phyloP scores from a whole-genome alignment of 148 eudicot species.

The Simmondsia chinensis region DNA sequence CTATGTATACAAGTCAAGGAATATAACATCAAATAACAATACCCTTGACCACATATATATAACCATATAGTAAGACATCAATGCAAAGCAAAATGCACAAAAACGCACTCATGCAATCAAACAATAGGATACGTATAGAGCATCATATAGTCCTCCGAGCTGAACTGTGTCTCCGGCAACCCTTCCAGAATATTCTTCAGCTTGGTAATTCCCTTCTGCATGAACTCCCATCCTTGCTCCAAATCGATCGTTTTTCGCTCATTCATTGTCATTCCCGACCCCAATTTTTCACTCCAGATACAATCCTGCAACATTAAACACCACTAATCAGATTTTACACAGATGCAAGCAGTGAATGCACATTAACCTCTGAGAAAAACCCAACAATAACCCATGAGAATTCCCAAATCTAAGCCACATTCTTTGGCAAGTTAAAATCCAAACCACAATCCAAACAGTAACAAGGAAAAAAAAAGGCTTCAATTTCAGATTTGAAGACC shows the following conservation, averaged over 20 bases:
- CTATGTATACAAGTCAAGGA: slow-evolving; percentile 10
- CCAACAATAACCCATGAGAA: too few species aligned
- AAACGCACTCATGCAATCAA: neutral
- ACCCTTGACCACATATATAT: neutral
- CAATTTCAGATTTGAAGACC: too few species aligned
- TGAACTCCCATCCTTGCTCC: slow-evolving; percentile 25
- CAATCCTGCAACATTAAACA: too few species aligned
- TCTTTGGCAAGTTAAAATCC: too few species aligned
- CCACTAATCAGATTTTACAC: too few species aligned
- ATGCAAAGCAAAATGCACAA: neutral
- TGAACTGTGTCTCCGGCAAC: slow-evolving; percentile 22
- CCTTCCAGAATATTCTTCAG: slow-evolving; percentile 28
- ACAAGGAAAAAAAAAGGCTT: too few species aligned
- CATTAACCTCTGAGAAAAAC: too few species aligned
- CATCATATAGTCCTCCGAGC: slow-evolving; percentile 23
- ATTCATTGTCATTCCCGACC: too few species aligned
- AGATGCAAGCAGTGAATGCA: too few species aligned
- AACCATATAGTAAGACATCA: neutral
- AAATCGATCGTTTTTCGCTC: slow-evolving; percentile 9
- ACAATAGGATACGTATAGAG: slow-evolving; percentile 25
- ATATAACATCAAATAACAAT: neutral
- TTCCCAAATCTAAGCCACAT: too few species aligned
- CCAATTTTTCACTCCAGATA: too few species aligned
- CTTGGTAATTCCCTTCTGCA: slow-evolving; percentile 31
- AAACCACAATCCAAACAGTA: too few species aligned